Base-by-base conservation (phyloP, 345 rosid species). In the Chamaenerion angustifolium region DNA sequence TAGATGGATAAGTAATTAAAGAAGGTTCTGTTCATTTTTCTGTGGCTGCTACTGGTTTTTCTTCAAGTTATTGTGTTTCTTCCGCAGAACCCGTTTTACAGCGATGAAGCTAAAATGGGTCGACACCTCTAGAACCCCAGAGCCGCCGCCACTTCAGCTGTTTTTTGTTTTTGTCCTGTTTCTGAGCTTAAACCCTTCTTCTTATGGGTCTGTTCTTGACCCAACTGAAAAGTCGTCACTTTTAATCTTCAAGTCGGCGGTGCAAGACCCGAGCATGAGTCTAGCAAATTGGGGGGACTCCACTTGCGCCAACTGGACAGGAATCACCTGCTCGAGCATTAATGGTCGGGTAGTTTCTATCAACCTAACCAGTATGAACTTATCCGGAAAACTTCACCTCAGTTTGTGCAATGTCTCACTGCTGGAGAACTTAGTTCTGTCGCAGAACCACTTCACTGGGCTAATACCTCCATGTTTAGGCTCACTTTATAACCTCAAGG, bases 271-370 rank as follows among this genome's bases (percentile, higher is more conserved):
- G 0, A 67, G 52, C 68, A 82, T 54, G 56, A 78, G 60, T 50
- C 64, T 83, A 52, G 64, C 75, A 12, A 48, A 79, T 46, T 85
- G 95, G 97, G 52, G 58, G 43, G 90, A 82, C 54, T 72, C 88
- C 14, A 55, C 70, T n/a, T 89, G 92, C 71, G 62, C 76, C 11
- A 71, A 61, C 68, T 89, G 95, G 97, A 73, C 83, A 3, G 90
- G 97, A 41, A 16, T 85, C 54, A 8, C 70, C 61, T 89, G 95
- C 49, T 71, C 76, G 2, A 68, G 58, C 56, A 71, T 40, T 66
- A 65, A 76, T 8, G 88, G 95, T 14, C 70, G 55, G 57, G 95
- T 77, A 42, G 14, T 83, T 14, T 79, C 88, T 0, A 56, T 89
- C 10, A 68, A 77, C 78, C 62, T 89, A 56, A 65, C 77, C 21